These are phyloP conservation scores for Telopea speciosissima DNA, from an alignment of 177 flowering plant genomes.

Conservation along the genomic window DNA sequence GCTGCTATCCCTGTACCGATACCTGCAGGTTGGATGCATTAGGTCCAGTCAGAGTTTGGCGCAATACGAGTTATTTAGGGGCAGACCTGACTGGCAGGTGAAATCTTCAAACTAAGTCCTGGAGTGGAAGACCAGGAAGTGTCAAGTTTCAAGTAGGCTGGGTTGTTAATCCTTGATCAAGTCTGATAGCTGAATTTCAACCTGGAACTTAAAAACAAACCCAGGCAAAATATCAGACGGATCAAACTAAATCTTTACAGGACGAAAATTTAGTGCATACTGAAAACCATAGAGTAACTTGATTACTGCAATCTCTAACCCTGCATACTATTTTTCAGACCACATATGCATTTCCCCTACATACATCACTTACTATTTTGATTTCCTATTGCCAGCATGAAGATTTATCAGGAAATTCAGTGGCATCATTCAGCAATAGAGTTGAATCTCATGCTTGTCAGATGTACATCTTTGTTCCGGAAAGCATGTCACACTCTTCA, in stretches of 20 bases:
- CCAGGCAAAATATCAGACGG: not conserved
- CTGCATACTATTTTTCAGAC: not conserved
- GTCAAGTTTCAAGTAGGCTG: not conserved
- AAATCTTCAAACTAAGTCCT: not conserved
- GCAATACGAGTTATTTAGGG: not conserved
- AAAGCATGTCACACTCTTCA: conserved; percentile 17
- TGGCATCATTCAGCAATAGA: conserved; percentile 39
- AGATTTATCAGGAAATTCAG: conserved; percentile 35
- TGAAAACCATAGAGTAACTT: not conserved
- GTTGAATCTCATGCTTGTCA: conserved; percentile 66
- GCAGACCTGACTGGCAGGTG: not conserved
- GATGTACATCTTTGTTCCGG: conserved; percentile 64
- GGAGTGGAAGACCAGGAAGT: not conserved
- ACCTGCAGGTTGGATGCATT: not conserved
- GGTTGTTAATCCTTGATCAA: not conserved
- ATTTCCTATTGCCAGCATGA: conserved; percentile 47
- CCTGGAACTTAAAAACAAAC: not conserved
- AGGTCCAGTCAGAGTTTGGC: too few species aligned
- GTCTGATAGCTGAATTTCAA: not conserved
- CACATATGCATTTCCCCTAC: not conserved
- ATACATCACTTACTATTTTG: not conserved
- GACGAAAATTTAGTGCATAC: not conserved
- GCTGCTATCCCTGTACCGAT: not conserved
- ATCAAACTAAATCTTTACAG: not conserved
- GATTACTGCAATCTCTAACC: not conserved